Conservation (phyloP, 352 stramenopile genomes). For the Globisporangium okanoganense region DNA sequence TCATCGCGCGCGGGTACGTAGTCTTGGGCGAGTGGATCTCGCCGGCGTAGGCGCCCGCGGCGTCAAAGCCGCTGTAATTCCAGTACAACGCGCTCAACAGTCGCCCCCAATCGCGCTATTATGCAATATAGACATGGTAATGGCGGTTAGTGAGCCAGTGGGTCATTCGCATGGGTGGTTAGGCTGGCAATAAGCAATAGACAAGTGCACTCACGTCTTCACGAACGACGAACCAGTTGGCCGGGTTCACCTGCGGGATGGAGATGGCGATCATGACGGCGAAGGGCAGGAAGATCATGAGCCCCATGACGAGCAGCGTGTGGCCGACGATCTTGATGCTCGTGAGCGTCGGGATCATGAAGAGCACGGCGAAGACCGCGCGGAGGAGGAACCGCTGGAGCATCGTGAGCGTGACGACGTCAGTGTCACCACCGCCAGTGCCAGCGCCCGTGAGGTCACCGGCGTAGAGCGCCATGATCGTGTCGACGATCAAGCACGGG, state of each 20-base stretch:
- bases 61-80: slow-evolving; percentile 83
- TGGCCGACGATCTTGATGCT: slow-evolving; percentile 73
- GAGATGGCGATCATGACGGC: slow-evolving; percentile 45
- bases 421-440: slow-evolving; percentile 5
- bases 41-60: slow-evolving; percentile 62
- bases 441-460: slow-evolving; percentile 23
- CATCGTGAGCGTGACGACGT: slow-evolving; percentile 7
- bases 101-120: slow-evolving; percentile 52
- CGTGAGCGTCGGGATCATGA: slow-evolving; percentile 66
- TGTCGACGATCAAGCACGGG: slow-evolving; percentile 78
- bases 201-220: slow-evolving; percentile 45
- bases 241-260: slow-evolving; percentile 53
- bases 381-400: slow-evolving; percentile 43
- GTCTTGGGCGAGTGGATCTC: slow-evolving; percentile 67
- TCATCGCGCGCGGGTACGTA: slow-evolving; percentile 75
- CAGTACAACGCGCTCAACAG: slow-evolving; percentile 75
- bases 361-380: slow-evolving; percentile 50
- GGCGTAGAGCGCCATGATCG: slow-evolving; percentile 32
- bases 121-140: slow-evolving; percentile 1
- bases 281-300: slow-evolving; percentile 73
- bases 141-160: not conserved
- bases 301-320: slow-evolving; percentile 52
- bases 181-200: not conserved
- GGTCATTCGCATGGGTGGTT: not conserved
- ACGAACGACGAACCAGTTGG: slow-evolving; percentile 68